Percentiles rank a stretch among this genome's conserved stretches.
phyloP scores from a whole-genome alignment of 257 asterid genomes.

The Nicotiana otophora region DNA sequence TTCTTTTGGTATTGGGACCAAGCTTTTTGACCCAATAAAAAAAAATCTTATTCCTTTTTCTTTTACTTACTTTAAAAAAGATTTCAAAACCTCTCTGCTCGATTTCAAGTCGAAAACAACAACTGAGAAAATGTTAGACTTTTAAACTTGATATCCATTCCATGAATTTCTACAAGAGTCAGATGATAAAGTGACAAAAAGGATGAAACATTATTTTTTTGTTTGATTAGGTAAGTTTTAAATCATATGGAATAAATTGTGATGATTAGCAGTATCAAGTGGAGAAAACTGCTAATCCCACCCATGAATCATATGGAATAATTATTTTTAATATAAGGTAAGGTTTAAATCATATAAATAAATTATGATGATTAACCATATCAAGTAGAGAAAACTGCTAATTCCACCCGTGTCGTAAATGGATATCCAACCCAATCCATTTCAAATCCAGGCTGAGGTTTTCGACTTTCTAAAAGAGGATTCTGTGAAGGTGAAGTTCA shows the following conservation, averaged over 20 bases:
- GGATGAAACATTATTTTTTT: background rate
- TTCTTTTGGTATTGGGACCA: slow-evolving; percentile 2
- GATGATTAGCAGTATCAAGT: slow-evolving; percentile 1
- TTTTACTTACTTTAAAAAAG: background rate
- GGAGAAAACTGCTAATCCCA: background rate
- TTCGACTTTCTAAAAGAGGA: background rate
- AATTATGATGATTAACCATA: background rate
- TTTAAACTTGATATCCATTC: background rate
- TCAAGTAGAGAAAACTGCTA: background rate
- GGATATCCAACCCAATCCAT: background rate
- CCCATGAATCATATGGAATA: background rate
- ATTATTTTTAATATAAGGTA: background rate
- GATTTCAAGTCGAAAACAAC: background rate
- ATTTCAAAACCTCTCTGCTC: slow-evolving; percentile 1
- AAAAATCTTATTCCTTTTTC: background rate
- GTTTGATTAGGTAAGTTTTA: background rate
- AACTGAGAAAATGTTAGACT: background rate
- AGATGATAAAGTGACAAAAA: background rate
- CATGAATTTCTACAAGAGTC: background rate
- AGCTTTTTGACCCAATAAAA: background rate
- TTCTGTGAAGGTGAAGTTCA: background rate
- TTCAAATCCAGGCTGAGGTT: background rate
- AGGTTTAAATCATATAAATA: background rate
- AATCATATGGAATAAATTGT: background rate
- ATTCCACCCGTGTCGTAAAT: background rate